These are phyloP conservation scores for Eruca vesicaria DNA, from an alignment of 441 rosid genomes.

Conservation along the genomic window DNA sequence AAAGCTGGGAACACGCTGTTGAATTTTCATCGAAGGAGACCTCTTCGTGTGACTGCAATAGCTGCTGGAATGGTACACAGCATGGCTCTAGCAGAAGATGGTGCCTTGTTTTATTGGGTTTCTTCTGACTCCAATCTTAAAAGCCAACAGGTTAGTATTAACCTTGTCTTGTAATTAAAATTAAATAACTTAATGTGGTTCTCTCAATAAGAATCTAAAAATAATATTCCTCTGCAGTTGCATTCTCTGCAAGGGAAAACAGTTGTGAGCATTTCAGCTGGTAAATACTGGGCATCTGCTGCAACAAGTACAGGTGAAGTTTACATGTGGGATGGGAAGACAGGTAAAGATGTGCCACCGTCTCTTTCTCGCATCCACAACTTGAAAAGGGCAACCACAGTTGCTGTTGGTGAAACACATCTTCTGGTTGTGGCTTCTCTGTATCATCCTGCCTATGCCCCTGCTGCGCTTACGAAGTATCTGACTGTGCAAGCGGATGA, in stretches of 20 bases:
- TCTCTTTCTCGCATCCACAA: constrained; percentile 73
- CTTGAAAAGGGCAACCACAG: constrained; percentile 80
- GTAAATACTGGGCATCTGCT: constrained; percentile 90
- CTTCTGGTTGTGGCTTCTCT: constrained; percentile 79
- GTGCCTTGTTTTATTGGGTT: constrained; percentile 87
- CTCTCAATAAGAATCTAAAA: neutral
- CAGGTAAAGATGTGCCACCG: constrained; percentile 58
- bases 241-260: constrained; percentile 60
- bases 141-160: constrained; percentile 83
- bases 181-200: neutral
- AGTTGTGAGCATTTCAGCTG: constrained; percentile 79
- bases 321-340: constrained; percentile 93
- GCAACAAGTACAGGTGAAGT: constrained; percentile 88
- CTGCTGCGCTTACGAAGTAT: constrained; percentile 35
- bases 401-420: constrained; percentile 97
- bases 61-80: constrained; percentile 97
- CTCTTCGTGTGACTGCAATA: constrained; percentile 73
- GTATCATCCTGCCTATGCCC: constrained; percentile 71
- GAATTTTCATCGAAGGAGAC: constrained; percentile 74
- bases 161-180: constrained; percentile 9
- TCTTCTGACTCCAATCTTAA: constrained; percentile 86
- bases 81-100: constrained; percentile 91
- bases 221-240: constrained; percentile 41
- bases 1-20: constrained; percentile 64
- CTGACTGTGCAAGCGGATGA: constrained; percentile 39